These are phyloP conservation scores for Endothia cerciana DNA, from an alignment of 2,329 filamentous ascomycete species.

Conservation along the genomic window DNA sequence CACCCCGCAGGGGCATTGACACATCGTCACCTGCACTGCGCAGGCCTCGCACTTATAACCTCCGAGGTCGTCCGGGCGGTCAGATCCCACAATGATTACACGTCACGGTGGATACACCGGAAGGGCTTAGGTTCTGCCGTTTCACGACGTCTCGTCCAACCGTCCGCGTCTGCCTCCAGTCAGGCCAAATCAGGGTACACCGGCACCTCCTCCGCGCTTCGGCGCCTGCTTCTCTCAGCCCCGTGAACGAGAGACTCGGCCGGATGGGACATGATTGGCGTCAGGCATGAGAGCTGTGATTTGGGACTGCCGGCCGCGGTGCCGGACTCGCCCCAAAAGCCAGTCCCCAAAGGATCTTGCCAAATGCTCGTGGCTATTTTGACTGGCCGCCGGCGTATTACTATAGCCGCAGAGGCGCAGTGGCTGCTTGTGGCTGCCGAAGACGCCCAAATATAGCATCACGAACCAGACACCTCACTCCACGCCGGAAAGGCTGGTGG, in stretches of 20 bases:
- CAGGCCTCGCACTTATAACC: no score
- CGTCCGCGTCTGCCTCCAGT: neutral
- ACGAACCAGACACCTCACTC: neutral
- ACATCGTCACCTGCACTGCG: no score
- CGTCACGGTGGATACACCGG: no score
- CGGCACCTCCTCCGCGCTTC: no score
- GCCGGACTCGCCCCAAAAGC: neutral
- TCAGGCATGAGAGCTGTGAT: neutral
- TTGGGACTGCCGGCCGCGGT: neutral
- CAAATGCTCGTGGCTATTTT: neutral
- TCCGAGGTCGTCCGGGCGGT: no score
- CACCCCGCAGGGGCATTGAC: no score
- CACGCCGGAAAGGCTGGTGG: neutral
- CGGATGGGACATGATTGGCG: neutral
- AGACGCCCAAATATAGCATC: neutral
- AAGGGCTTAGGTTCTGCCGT: neutral
- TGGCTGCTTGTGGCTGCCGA: neutral
- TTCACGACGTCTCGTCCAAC: slow-evolving; percentile 7
- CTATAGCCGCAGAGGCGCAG: no score
- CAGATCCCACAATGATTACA: no score
- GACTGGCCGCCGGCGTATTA: no score
- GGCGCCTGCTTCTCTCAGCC: neutral
- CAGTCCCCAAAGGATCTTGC: neutral
- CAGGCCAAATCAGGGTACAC: no score
- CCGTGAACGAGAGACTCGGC: neutral